These are phyloP conservation scores for Magnolia officinalis DNA, from an alignment of 164 flowering plant species.

Conservation along the genomic window DNA sequence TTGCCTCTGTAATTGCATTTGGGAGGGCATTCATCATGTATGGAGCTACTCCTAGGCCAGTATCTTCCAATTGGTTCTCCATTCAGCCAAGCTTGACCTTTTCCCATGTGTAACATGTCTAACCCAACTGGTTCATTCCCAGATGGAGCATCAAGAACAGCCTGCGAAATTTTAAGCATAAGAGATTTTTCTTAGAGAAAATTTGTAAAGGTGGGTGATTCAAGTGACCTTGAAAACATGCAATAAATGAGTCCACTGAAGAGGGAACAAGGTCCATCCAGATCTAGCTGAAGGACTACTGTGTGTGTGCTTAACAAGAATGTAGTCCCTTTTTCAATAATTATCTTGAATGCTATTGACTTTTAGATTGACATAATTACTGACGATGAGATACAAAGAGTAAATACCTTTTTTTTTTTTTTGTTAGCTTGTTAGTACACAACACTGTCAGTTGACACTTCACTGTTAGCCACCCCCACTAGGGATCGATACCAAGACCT, in stretches of 20 bases:
- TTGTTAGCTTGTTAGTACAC: no score
- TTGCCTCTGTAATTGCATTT: constrained; percentile 90
- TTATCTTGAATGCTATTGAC: no score
- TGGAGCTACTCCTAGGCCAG: constrained; percentile 73
- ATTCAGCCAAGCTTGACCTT: constrained; percentile 95
- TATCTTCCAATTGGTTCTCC: constrained; percentile 97
- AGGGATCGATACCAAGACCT: no score
- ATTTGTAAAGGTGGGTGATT: neutral
- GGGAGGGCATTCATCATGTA: constrained; percentile 49
- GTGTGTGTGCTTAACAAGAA: no score
- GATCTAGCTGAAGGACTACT: neutral
- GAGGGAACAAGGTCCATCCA: neutral
- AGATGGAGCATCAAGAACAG: constrained; percentile 67
- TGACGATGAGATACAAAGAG: neutral
- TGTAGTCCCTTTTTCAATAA: no score
- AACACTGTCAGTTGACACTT: no score
- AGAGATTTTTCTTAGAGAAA: neutral
- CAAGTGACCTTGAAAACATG: neutral
- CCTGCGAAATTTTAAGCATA: constrained; percentile 40
- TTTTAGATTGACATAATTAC: no score
- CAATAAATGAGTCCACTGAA: neutral
- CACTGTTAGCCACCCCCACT: no score
- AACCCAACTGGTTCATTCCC: constrained; percentile 94
- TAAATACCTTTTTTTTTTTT: constrained; percentile 77
- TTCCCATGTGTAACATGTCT: constrained; percentile 96